Base-by-base conservation (phyloP, 1,139 yeast genomes). In the Pichia sp. region DNA sequence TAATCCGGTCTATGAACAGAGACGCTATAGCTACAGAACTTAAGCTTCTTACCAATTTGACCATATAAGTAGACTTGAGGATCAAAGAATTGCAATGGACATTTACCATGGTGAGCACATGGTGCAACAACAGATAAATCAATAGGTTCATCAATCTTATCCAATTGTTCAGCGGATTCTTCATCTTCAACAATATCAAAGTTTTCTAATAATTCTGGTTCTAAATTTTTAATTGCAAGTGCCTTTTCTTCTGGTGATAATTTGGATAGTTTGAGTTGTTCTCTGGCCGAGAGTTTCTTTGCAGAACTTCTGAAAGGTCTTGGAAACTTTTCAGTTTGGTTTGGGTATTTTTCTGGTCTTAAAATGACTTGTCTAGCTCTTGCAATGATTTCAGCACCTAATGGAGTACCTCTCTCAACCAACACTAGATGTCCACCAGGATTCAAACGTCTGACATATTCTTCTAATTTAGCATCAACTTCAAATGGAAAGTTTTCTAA, bases 311-410 rank as follows among this genome's bases (percentile, higher is more conserved):
- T 51, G 67, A 83, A 87, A 2, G 88, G 85, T 53, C 93, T 73
- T 28, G 96, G 94, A 20, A 81, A 72, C 60, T 85, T 85, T 1
- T 85, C 84, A 19, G 66, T 61, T 54, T 81, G 87, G 4, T 67
- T 63, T 8, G 68, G 72, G 55, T 70, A 73, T 6, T 80, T 76
- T 58, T 88, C 96, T 0, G 97, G 96, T 54, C 97, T 77, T 20
- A 93, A 70, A 80, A 90, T 80, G 10, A 88, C 66, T 65, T 93
- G 96, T 59, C 99, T 75, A 1, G 98, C 97, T 48, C 96, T 75
- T 0, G 96, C 95, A 51, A 90, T 76, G 6, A 83, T 75, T 66
- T 93, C 98, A 61, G 89, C 89, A 0, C 98, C 98, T 33, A 83
- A 66, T 0, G 97, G 88, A 48, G 86, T 88, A 2, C 99, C 99